phyloP scores from a whole-genome alignment of 78 protist genomes.

The Blattamonas nauphoetae region DNA sequence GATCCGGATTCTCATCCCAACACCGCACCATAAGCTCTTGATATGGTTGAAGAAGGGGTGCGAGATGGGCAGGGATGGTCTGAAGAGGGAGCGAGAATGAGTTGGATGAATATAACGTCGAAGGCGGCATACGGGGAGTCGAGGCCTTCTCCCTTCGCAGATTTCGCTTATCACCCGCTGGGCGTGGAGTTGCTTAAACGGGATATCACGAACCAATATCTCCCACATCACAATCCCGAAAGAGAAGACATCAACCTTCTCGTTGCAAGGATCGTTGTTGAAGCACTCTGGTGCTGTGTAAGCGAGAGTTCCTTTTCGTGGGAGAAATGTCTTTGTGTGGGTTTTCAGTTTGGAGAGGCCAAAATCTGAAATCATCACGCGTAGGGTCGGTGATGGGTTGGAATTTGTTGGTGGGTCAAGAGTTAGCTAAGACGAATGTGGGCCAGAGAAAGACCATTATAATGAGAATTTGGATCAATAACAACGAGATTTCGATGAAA shows the following conservation, averaged over 20 bases:
- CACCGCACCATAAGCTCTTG: too few relatives aligned
- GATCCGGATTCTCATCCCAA: too few relatives aligned
- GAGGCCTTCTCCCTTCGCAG: not conserved
- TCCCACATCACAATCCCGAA: slow-evolving; percentile 12
- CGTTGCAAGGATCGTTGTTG: not conserved
- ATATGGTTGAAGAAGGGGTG: too few relatives aligned
- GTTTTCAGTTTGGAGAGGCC: not conserved
- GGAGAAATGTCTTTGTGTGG: not conserved
- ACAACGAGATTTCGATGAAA: too few relatives aligned
- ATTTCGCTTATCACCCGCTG: not conserved
- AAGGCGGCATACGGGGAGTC: not conserved
- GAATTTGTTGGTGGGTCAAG: too few relatives aligned
- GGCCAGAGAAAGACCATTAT: too few relatives aligned
- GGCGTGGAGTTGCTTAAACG: not conserved
- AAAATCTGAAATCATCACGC: slow-evolving; percentile 3
- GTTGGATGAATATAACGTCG: too few relatives aligned
- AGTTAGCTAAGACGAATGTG: too few relatives aligned
- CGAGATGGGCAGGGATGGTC: too few relatives aligned
- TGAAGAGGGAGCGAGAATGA: too few relatives aligned
- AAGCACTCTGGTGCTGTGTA: not conserved
- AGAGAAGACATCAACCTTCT: not conserved
- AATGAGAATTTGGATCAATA: too few relatives aligned
- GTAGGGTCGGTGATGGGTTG: too few relatives aligned
- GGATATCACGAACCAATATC: not conserved
- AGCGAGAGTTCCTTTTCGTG: not conserved